These are phyloP conservation scores for Ormosia emarginata DNA, from an alignment of 306 rosid genomes.

Conservation along the genomic window DNA sequence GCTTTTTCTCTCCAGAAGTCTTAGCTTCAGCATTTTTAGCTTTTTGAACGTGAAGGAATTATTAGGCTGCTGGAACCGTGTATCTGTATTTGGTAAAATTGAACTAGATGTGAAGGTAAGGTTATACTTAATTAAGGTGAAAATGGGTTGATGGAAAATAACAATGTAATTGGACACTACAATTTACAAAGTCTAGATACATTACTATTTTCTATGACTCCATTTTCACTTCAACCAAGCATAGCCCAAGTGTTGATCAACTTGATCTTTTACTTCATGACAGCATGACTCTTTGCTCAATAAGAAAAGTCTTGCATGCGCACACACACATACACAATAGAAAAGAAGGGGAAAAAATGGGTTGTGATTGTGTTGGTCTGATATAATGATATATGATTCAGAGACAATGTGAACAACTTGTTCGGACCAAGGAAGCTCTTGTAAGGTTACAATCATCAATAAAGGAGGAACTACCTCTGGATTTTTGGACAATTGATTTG, in stretches of 20 bases:
- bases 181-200: not conserved
- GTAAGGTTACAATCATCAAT: slow-evolving; percentile 68
- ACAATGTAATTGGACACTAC: not conserved
- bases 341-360: not conserved
- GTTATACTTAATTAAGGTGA: not conserved
- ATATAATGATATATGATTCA: slow-evolving; percentile 39
- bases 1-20: not conserved
- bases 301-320: not conserved
- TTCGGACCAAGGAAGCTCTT: slow-evolving; percentile 84
- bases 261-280: not conserved
- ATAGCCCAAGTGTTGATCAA: not conserved
- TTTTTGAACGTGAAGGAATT: not conserved
- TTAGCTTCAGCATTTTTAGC: not conserved
- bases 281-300: not conserved
- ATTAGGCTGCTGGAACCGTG: not conserved
- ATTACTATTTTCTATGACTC: not conserved
- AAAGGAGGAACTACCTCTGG: slow-evolving; percentile 77
- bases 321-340: not conserved
- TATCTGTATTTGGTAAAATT: not conserved
- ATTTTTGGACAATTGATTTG: slow-evolving; percentile 96
- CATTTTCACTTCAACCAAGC: slow-evolving; percentile 13
- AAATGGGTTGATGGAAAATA: not conserved
- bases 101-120: not conserved
- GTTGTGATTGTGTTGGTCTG: slow-evolving; percentile 7
- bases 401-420: slow-evolving; percentile 98